phyloP scores from a whole-genome alignment of 768 basidiomycete species.

The Calocera cornea region DNA sequence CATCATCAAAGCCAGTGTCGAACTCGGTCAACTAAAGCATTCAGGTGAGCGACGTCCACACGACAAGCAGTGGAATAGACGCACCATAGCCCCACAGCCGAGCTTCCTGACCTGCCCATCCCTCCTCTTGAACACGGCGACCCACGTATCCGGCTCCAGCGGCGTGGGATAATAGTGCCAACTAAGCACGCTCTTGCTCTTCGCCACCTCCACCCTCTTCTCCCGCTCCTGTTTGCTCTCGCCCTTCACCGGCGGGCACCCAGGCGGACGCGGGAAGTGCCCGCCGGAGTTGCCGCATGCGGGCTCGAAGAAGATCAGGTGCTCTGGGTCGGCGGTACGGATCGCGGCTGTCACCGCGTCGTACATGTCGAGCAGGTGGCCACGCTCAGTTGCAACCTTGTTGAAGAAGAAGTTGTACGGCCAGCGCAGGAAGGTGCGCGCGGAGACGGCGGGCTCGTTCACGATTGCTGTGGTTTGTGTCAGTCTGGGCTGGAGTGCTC shows the following conservation, averaged over 20 bases:
- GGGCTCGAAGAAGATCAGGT: constrained; percentile 4
- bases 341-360: neutral
- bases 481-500: neutral
- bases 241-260: neutral
- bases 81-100: neutral
- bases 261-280: neutral
- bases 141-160: constrained; percentile 2
- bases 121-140: neutral
- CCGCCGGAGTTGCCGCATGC: neutral
- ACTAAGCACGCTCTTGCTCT: neutral
- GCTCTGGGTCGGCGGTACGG: neutral
- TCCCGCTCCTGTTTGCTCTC: neutral
- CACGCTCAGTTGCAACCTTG: neutral
- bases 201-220: neutral
- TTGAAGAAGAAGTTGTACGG: constrained; percentile 1
- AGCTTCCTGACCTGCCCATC: neutral
- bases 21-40: neutral
- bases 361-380: neutral
- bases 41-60: neutral
- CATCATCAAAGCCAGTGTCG: neutral
- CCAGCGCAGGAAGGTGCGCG: neutral
- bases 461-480: neutral
- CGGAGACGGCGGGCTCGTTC: constrained; percentile 3
- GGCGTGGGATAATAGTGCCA: constrained; percentile 2
- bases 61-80: neutral